Base-by-base conservation (phyloP, 2,329 filamentous ascomycete genomes). In the Venturia effusa region DNA sequence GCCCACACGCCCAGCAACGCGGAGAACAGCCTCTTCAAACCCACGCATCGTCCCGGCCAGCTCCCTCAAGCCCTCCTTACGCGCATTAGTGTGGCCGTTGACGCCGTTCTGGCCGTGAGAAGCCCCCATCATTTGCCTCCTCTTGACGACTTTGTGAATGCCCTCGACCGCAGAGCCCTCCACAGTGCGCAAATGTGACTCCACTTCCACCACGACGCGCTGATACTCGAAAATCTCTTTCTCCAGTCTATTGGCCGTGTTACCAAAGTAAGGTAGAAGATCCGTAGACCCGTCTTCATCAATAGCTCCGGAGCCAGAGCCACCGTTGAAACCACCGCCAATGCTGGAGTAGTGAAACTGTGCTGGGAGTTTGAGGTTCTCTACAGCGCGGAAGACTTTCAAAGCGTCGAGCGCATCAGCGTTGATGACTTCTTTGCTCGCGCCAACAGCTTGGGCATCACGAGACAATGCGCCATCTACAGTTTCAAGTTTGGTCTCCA, bases 321-420 rank as follows among this genome's bases (percentile, higher is more conserved):
- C 32, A 22, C 22, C 34, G 41, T 24, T 61, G 51, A 57, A 57
- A 6, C 51, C 51, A 34, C 51, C 51, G 19, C 62, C 54, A 37
- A 60, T 37, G 5, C 41, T 48, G n/a, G 30, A 27, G 41, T 66
- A 66, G 68, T 86, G 84, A 71, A 84, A 87, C 67, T 85, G 81
- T 60, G 79, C 70, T 1, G 90, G 89, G 19, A 92, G 79, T 68
- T 87, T 86, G 63, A 92, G 79, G 70, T 90, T 90, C 70, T 91
- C 87, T 39, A 90, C 84, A 27, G 87, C 87, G 64, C 87, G 84
- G 78, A 90, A 89, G 66, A 84, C 84, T 63, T 90, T 81, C 68
- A 86, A 84, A 10, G 88, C 87, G 68, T 92, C 87, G 43, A 85
- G 82, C 30, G 83, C 84, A 71, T 90, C 89, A 66, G 84, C 83